These are phyloP conservation scores for Ceratobasidium sp. DNA, from an alignment of 1,284 basidiomycete species.

Conservation along the genomic window DNA sequence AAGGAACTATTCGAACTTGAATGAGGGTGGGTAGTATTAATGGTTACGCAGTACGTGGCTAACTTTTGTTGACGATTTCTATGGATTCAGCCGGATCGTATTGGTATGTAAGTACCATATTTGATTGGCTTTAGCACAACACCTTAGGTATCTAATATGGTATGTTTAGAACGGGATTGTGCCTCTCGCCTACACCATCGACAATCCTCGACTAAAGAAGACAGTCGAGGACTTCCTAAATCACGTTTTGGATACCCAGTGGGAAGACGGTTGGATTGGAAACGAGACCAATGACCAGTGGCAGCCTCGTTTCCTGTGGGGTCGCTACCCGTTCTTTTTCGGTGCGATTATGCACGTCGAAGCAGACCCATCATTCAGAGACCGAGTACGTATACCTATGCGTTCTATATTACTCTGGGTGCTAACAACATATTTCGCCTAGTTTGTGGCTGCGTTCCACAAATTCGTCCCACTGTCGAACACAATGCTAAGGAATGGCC, in stretches of 20 bases:
- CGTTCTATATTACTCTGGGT: not conserved
- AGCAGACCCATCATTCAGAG: constrained; percentile 31
- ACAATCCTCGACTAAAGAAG: constrained; percentile 33
- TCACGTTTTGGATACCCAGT: constrained; percentile 32
- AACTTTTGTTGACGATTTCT: not conserved
- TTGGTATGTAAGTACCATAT: constrained; percentile 36
- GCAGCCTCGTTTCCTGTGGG: constrained; percentile 39
- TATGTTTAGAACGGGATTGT: constrained; percentile 33
- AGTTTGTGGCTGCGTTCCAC: constrained; percentile 44
- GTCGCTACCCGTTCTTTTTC: constrained; percentile 40
- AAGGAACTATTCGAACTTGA: constrained; percentile 36
- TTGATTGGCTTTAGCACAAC: not conserved
- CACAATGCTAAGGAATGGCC: constrained; percentile 29
- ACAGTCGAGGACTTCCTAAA: constrained; percentile 30
- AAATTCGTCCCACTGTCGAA: constrained; percentile 41
- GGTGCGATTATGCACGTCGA: constrained; percentile 39
- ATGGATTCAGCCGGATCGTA: constrained; percentile 34
- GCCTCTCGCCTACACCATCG: constrained; percentile 30
- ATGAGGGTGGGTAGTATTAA: constrained; percentile 22
- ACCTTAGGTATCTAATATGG: not conserved
- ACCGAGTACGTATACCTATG: constrained; percentile 13
- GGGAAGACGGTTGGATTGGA: constrained; percentile 34
- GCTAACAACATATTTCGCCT: not conserved
- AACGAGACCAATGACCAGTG: constrained; percentile 26
- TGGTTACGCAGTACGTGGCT: not conserved